Conservation (phyloP, 345 rosid genomes). For the Atalantia buxifolia region DNA sequence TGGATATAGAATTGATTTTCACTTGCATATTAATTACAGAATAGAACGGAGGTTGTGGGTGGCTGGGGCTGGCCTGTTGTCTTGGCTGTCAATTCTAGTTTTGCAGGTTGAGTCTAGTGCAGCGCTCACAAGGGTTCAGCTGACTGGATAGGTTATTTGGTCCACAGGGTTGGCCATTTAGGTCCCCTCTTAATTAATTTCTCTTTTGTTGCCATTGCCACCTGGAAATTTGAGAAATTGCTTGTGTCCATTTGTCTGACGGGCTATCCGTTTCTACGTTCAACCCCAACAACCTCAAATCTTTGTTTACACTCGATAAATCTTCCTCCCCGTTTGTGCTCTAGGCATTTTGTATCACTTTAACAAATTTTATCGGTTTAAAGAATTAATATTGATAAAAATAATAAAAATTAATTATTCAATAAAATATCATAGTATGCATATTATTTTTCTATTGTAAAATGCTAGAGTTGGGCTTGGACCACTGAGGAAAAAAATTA, state of each 20-base stretch:
- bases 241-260: slow-evolving; percentile 18
- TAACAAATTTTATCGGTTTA: too few species aligned
- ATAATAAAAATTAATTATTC: too few species aligned
- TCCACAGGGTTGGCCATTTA: slow-evolving; percentile 4
- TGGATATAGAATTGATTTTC: neutral
- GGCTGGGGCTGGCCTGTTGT: neutral
- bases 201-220: neutral
- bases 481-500: neutral
- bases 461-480: too few species aligned
- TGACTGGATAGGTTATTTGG: slow-evolving; percentile 12
- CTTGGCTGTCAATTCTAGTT: neutral
- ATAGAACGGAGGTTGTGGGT: neutral
- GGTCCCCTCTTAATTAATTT: slow-evolving; percentile 6
- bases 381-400: too few species aligned
- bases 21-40: neutral
- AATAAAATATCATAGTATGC: too few species aligned
- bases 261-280: neutral
- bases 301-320: too few species aligned
- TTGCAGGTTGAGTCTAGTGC: neutral
- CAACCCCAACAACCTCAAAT: neutral
- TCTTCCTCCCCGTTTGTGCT: too few species aligned
- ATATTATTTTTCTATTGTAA: too few species aligned
- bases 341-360: too few species aligned
- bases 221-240: too few species aligned
- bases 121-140: neutral